Base-by-base conservation (phyloP, 495 filamentous ascomycete genomes). In the Hypoxylon intermedium region DNA sequence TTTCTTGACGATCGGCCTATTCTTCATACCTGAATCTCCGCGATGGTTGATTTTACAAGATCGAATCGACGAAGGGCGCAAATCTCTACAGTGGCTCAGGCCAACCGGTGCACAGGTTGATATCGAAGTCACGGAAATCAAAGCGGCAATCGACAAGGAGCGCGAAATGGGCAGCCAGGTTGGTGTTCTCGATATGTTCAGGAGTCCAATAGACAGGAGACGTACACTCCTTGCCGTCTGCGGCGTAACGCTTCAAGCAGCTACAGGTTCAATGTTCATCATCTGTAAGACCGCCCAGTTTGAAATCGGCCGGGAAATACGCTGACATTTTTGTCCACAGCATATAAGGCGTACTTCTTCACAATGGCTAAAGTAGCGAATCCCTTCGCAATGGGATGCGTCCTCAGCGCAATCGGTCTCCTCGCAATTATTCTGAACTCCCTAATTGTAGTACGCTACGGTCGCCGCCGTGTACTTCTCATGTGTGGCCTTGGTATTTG, bases 301-400 rank as follows among this genome's bases (percentile, higher is more conserved):
- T 24, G n/a, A 13, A 24, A 59, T 5, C 9, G 7, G 2, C 15
- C 23, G 28, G 2, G n/a, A 7, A 13, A 18, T 1, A 9, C 36
- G 6, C 58, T 67, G 9, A 67, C n/a, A 26, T 5, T 1, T 23
- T 24, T 16, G n/a, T 26, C 20, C 21, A 3, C 31, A 71, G 77
- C 76, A 6, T 83, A 82, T 53, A 77, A 78, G 34, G 82, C 80
- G 2, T 83, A 83, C 59, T 83, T 82, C 69, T 82, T 83, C 63
- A 73, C 79, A 26, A 83, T 83, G 76, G 80, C 79, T n/a, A 66
- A 70, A 21, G 74, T 82, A 23, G 76, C 76, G 6, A 69, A 76
- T 44, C 75, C 80, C 5, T 83, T 83, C 56, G 69, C 73, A 42
- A 82, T 82, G 65, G 66, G 74, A 21, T 79, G 77, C 34, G 78